These are phyloP conservation scores for Tephrocybe sp. DNA, from an alignment of 768 basidiomycete genomes.

Conservation along the genomic window DNA sequence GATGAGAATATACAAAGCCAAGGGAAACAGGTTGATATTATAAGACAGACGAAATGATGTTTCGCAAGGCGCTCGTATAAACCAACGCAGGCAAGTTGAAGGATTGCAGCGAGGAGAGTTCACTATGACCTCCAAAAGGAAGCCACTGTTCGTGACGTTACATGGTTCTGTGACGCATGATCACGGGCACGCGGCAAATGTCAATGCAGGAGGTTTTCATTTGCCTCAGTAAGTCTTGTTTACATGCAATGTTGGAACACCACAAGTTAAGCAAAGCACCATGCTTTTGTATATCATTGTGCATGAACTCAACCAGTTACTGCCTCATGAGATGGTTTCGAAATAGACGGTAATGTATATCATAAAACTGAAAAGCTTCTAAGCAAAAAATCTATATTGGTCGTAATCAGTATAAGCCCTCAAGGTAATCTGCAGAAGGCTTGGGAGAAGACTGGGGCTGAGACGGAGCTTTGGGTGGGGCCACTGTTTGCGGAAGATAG, in stretches of 20 bases:
- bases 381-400: conserved; percentile 1
- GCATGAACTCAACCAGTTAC: no score
- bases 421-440: conserved; percentile 34
- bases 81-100: background rate
- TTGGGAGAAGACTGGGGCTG: conserved; percentile 14
- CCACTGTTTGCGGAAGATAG: conserved; percentile 46
- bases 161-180: background rate
- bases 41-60: no score
- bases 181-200: background rate
- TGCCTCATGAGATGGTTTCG: no score
- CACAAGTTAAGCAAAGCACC: no score
- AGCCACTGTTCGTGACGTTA: background rate
- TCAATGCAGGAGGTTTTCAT: no score
- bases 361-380: background rate
- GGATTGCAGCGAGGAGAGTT: background rate
- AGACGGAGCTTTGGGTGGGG: conserved; percentile 19
- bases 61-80: no score
- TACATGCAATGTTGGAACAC: no score
- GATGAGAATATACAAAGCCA: no score
- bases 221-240: no score
- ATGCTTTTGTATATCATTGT: no score
- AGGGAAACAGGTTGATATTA: no score
- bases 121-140: background rate
- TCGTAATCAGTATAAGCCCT: conserved; percentile 36
- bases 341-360: background rate